Conservation (phyloP, 129 eudicot species). For the Scalesia atractyloides region DNA sequence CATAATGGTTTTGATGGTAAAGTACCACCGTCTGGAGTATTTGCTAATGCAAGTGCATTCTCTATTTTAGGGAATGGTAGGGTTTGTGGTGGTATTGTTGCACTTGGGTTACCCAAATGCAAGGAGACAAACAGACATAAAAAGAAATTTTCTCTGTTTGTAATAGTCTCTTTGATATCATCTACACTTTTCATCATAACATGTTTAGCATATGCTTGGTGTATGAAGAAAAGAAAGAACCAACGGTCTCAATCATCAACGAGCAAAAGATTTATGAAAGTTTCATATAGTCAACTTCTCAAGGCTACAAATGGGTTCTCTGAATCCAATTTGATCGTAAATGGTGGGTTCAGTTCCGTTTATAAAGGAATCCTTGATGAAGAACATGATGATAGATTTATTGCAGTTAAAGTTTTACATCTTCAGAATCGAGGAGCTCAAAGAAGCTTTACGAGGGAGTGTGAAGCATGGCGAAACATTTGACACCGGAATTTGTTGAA, state of each 20-base stretch:
- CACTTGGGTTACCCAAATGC: not conserved
- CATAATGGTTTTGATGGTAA: not conserved
- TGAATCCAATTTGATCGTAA: too few species aligned
- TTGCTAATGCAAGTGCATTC: not conserved
- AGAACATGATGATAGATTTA: not conserved
- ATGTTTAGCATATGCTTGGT: not conserved
- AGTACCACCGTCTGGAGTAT: not conserved
- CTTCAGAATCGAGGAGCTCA: conserved; percentile 11
- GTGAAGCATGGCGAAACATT: conserved; percentile 28
- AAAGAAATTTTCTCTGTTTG: not conserved
- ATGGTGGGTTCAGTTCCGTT: too few species aligned
- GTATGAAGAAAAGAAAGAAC: not conserved
- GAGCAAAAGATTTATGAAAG: not conserved
- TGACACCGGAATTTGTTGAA: conserved; percentile 36
- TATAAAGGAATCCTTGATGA: not conserved
- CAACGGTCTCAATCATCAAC: not conserved
- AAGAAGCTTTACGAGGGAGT: conserved; percentile 29
- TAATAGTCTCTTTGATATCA: not conserved
- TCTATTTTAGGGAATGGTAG: too few species aligned
- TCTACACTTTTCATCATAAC: not conserved
- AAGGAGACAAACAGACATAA: not conserved
- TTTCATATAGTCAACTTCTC: not conserved
- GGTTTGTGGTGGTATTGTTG: too few species aligned
- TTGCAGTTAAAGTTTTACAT: conserved; percentile 38
- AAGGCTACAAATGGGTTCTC: too few species aligned